Evolutionary conservation across 306 rosid species (phyloP).

Genomic region (Dryas alaskensis): DNA sequence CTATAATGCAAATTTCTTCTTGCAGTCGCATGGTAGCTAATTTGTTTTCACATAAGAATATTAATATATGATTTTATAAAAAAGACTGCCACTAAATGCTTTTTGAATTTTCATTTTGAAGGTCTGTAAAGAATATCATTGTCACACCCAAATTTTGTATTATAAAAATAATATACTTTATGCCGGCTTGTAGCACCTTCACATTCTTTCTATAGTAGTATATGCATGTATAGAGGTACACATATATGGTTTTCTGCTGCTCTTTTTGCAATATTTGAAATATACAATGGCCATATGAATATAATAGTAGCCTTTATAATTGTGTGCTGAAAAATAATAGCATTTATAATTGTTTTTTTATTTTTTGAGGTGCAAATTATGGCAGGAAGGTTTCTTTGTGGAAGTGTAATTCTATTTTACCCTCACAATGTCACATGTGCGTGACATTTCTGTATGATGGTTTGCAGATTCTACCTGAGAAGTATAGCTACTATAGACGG

Average conservation of each 20-base stretch:
- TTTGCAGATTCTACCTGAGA: constrained; percentile 88
- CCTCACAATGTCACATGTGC: neutral
- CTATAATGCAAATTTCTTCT: neutral
- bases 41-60: neutral
- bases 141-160: neutral
- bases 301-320: neutral
- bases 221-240: constrained; percentile 1
- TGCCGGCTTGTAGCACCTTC: neutral
- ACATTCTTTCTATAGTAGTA: neutral
- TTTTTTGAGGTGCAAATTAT: neutral
- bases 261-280: neutral
- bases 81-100: neutral
- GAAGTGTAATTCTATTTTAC: constrained; percentile 4
- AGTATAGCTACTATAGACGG: constrained; percentile 81
- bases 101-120: neutral
- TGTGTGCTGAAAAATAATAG: neutral
- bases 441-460: constrained; percentile 25
- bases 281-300: neutral
- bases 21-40: neutral
- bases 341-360: neutral
- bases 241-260: constrained; percentile 6
- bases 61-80: neutral
- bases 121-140: neutral
- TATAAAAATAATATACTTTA: neutral
- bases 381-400: neutral